Conservation (phyloP, 768 basidiomycete genomes). For the Podaxis carcinomalis region DNA sequence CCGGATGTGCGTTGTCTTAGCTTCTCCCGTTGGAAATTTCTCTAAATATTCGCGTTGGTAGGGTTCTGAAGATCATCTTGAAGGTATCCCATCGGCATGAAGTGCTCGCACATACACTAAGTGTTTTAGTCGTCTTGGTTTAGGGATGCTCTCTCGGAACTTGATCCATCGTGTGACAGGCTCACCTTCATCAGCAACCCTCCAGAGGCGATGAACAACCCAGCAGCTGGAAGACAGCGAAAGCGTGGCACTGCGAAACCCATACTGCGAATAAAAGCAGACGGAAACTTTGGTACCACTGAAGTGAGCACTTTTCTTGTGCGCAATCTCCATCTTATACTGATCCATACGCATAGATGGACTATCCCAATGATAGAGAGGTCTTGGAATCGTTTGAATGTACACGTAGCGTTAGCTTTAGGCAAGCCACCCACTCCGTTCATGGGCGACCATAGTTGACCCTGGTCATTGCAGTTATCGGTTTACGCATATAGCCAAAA, state of each 20-base stretch:
- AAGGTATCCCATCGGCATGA: conserved; percentile 44
- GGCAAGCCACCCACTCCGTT: conserved; percentile 38
- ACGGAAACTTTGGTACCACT: conserved; percentile 79
- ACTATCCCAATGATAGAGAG: conserved; percentile 91
- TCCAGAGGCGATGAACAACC: conserved; percentile 24
- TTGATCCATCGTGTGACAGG: conserved; percentile 85
- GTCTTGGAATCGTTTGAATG: conserved; percentile 92
- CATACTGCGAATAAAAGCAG: conserved; percentile 76
- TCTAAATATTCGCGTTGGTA: conserved; percentile 20
- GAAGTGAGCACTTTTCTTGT: conserved; percentile 44
- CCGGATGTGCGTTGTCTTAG: conserved; percentile 41
- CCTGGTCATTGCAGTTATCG: conserved; percentile 59
- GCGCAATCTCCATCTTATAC: neutral
- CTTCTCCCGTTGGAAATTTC: neutral
- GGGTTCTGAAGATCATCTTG: conserved; percentile 79
- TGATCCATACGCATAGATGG: conserved; percentile 60
- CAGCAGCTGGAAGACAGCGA: conserved; percentile 17
- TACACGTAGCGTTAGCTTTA: conserved; percentile 57
- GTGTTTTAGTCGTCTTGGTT: conserved; percentile 77
- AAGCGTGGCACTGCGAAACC: conserved; percentile 36
- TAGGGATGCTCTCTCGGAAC: conserved; percentile 84
- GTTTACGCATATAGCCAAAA: conserved; percentile 69
- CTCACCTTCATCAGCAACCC: conserved; percentile 82
- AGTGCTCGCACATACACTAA: neutral
- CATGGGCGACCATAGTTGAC: neutral